Percentiles rank a stretch among this genome's conserved stretches.
Evolutionary conservation across 768 basidiomycete genomes (phyloP).

Genomic region (Boletales sp.): DNA sequence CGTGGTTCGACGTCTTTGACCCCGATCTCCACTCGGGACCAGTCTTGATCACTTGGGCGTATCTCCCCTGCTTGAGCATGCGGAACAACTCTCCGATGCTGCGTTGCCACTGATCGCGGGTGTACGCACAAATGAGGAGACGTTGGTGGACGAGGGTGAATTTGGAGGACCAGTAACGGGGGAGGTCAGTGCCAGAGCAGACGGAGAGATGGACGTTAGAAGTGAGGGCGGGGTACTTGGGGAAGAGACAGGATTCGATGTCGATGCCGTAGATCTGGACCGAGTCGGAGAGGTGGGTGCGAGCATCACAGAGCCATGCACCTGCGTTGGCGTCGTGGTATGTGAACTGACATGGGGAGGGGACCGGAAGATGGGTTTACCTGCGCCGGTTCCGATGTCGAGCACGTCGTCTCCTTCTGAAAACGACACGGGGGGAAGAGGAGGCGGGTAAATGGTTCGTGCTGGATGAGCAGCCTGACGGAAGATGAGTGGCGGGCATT

Average conservation of each 20-base stretch:
- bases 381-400: constrained; percentile 22
- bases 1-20: neutral
- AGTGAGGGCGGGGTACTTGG: neutral
- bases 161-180: constrained; percentile 25
- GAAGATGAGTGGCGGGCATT: neutral
- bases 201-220: constrained; percentile 12
- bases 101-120: constrained; percentile 19
- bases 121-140: constrained; percentile 28
- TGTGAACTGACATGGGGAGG: too few species aligned
- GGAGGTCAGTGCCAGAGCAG: constrained; percentile 17
- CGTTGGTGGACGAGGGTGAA: constrained; percentile 32
- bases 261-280: constrained; percentile 22
- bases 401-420: constrained; percentile 11
- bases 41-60: constrained; percentile 26
- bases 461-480: constrained; percentile 14
- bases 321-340: constrained; percentile 1
- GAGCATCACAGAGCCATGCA: constrained; percentile 16
- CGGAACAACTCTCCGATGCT: constrained; percentile 26
- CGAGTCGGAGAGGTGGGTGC: constrained; percentile 5
- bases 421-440: constrained; percentile 12
- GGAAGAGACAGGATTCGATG: constrained; percentile 18
- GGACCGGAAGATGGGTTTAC: constrained; percentile 2
- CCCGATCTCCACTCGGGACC: constrained; percentile 6
- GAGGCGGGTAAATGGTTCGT: constrained; percentile 17
- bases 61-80: constrained; percentile 29